These are phyloP conservation scores for Xerophyta viscosa DNA, from an alignment of 106 monocot genomes.

Conservation along the genomic window DNA sequence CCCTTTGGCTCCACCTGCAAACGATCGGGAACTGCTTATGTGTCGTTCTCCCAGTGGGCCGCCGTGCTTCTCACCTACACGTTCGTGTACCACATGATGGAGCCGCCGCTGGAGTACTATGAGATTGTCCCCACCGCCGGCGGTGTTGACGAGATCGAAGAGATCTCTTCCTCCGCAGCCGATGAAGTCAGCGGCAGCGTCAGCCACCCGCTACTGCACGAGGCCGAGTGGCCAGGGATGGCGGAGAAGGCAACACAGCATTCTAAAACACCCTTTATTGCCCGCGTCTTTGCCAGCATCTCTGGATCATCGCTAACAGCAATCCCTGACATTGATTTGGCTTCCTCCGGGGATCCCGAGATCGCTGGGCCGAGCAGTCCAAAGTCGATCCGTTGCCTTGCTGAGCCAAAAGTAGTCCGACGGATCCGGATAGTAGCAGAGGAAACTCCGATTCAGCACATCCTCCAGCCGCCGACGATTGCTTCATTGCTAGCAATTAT, in stretches of 20 bases:
- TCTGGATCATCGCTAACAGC: constrained; percentile 46
- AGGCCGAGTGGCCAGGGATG: constrained; percentile 76
- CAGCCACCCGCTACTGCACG: constrained; percentile 54
- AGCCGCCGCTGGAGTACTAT: constrained; percentile 75
- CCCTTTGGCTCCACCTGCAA: constrained; percentile 71
- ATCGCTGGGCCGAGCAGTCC: constrained; percentile 35
- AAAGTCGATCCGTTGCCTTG: constrained; percentile 75
- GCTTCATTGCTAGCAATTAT: constrained; percentile 80
- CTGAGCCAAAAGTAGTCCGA: constrained; percentile 76
- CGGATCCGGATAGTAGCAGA: constrained; percentile 83
- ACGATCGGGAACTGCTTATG: constrained; percentile 62
- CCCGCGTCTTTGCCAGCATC: constrained; percentile 51
- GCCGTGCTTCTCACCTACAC: constrained; percentile 91
- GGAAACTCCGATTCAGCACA: constrained; percentile 77
- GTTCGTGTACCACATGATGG: constrained; percentile 98
- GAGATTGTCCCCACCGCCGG: constrained; percentile 26
- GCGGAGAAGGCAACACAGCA: constrained; percentile 47
- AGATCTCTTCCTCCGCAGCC: constrained; percentile 11
- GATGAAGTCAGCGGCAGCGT: constrained; percentile 10
- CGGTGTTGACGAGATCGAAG: constrained; percentile 26
- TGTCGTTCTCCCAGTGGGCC: constrained; percentile 92
- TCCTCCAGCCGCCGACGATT: constrained; percentile 90
- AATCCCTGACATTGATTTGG: constrained; percentile 58
- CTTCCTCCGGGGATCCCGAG: constrained; percentile 18
- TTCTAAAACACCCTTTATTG: constrained; percentile 68